Evolutionary conservation across 2,329 filamentous ascomycete species (phyloP).

Genomic region (Aspergillus proliferans): DNA sequence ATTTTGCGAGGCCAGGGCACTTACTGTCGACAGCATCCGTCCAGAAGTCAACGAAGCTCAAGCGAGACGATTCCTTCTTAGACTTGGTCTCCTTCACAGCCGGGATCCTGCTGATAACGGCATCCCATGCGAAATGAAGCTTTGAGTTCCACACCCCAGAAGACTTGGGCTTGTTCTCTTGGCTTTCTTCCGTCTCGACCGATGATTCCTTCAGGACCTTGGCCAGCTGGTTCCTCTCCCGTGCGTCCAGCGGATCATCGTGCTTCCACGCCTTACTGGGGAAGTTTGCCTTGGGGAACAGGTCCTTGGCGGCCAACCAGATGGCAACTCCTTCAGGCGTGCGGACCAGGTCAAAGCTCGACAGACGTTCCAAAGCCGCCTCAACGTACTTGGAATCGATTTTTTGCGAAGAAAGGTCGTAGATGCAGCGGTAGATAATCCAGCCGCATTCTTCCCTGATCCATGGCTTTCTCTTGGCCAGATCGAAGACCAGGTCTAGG

Average conservation of each 20-base stretch:
- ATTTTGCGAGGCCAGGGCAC: conserved; percentile 25
- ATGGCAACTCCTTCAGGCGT: conserved; percentile 85
- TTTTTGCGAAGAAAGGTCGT: conserved; percentile 42
- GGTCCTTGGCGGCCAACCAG: conserved; percentile 66
- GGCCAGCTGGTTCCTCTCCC: conserved; percentile 62
- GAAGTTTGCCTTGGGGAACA: conserved; percentile 59
- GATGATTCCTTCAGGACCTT: conserved; percentile 68
- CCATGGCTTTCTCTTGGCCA: conserved; percentile 81
- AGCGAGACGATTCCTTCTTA: conserved; percentile 30
- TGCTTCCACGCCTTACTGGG: conserved; percentile 67
- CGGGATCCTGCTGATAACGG: conserved; percentile 56
- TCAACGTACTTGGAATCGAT: conserved; percentile 48
- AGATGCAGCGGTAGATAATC: conserved; percentile 67
- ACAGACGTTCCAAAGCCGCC: conserved; percentile 57
- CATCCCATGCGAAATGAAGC: conserved; percentile 80
- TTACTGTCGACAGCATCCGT: conserved; percentile 75
- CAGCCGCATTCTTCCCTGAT: conserved; percentile 80
- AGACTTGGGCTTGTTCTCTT: conserved; percentile 25
- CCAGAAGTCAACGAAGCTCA: conserved; percentile 72
- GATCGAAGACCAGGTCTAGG: conserved; percentile 65
- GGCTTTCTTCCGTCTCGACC: conserved; percentile 22
- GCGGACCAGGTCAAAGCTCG: conserved; percentile 61
- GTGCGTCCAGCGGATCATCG: conserved; percentile 64
- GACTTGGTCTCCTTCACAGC: conserved; percentile 22
- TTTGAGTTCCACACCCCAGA: conserved; percentile 73